Base-by-base conservation (phyloP, 73 alveolate genomes). In the Symbiodinium natans region DNA sequence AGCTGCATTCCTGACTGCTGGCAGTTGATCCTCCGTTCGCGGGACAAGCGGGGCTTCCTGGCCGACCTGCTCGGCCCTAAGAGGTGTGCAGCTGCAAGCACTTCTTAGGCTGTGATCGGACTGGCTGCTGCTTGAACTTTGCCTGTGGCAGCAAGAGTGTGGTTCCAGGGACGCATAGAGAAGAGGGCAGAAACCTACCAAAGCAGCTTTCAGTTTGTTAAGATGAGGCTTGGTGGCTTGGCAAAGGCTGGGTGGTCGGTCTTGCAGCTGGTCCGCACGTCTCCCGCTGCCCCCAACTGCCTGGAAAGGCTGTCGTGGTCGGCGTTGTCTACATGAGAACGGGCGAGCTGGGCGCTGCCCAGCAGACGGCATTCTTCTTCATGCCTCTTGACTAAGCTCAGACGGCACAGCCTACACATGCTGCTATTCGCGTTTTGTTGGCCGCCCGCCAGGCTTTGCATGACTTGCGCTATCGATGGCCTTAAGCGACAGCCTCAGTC, bases 241-340 rank as follows among this genome's bases (percentile, higher is more conserved):
- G 84, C 84, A 33, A 74, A 74, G 84, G 84, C 84, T n/a, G 41
- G 77, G 77, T 6, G 63, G 23, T 48, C 17, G 17, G 17, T 48
- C 63, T 17, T 48, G 63, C 17, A 48, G 63, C 63, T 10, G 59
- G 59, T 9, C 59, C 13, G 59, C 21, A 13, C 13, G 59, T 13
- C 59, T 46, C 21, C 21, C 13, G 59, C 59, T 9, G 13, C 59
- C 13, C 13, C 13, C 13, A 6, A 46, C 6, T 63, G 1, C 38
- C 36, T 23, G 29, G 27, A 25, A 17, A 90, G 97, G 97, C 89
- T 9, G 19, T 90, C 48, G 88, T 90, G 74, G 97, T 90, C 34
- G 97, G 97, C 97, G 48, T 90, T 21, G 97, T 90, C 21, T 90
- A 90, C 89, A 71, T 68, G 87, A 88, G 97, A 3, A 90, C 97